Conservation (phyloP, 441 rosid species). For the Bruguiera hainesii region DNA sequence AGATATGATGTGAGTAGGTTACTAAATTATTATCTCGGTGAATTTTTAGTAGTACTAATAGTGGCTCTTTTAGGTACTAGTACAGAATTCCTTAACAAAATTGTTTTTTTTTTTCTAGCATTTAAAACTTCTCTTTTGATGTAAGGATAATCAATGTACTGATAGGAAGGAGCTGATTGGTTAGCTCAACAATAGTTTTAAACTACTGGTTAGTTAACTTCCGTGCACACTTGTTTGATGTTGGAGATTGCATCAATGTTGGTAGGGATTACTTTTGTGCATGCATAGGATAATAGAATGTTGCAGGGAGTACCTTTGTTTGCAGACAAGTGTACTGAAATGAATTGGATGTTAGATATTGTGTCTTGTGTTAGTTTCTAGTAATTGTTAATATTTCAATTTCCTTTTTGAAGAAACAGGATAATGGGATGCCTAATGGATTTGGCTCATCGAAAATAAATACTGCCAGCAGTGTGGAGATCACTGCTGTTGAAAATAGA, state of each 20-base stretch:
- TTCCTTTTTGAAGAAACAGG: constrained; percentile 33
- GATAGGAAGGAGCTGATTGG: constrained; percentile 7
- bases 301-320: neutral
- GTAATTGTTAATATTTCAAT: constrained; percentile 12
- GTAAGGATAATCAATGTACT: neutral
- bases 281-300: neutral
- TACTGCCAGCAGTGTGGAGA: constrained; percentile 31
- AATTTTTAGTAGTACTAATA: neutral
- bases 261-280: neutral
- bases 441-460: constrained; percentile 37
- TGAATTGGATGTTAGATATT: constrained; percentile 1
- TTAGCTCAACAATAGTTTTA: neutral
- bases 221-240: neutral
- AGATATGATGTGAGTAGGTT: constrained; percentile 4
- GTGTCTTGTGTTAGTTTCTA: neutral
- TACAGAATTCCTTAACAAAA: too few species aligned
- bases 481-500: constrained; percentile 36
- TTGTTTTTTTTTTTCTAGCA: too few species aligned
- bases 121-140: neutral
- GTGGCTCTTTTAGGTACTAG: neutral
- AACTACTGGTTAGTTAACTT: neutral
- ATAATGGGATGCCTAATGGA: constrained; percentile 43
- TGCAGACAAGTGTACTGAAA: neutral
- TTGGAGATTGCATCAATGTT: neutral
- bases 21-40: neutral